Base-by-base conservation (phyloP, 148 eudicot genomes). In the Bassia scoparia region DNA sequence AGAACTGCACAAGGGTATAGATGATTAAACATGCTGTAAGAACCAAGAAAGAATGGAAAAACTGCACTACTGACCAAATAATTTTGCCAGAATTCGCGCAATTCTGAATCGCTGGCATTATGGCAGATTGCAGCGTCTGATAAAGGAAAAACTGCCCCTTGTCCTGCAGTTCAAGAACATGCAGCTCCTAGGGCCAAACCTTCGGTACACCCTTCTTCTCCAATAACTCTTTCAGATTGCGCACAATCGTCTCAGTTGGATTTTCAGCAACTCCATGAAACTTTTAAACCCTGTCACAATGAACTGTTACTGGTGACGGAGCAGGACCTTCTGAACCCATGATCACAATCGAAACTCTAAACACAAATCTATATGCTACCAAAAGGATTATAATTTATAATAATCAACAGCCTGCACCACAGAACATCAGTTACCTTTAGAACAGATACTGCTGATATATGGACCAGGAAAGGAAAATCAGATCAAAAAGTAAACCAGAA, bases 251-350 rank as follows among this genome's bases (percentile, higher is more conserved):
- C 83, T 95, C 96, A 0, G 97, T 95, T 37, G 99, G 99, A 86
- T 95, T 95, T 74, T 88, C 99, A 21, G 96, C 84, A 79, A 95
- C 97, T 68, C 99, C 99, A 79, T 89, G 96, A 53, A 95, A 95
- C 69, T 85, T 92, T 92, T 92, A 63, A 95, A 95, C 34, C 99
- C 99, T 0, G 99, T 95, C 72, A 92, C 90, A 61, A n/a, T 95
- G 96, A 79, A 95, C 75, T 20, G 85, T 88, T 48, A 88, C 86
- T 43, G 87, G 71, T 43, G 94, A 81, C 76, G 92, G 92, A 67
- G 90, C 83, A 78, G 94, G 94, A 78, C 96, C 97, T 85, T 95
- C 97, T 62, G 99, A 95, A 74, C 97, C 99, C 99, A 95, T 95
- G 73, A 77, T 82, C 69, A 78, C 67, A 71, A 74, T 67, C 76